Evolutionary conservation across 2,329 filamentous ascomycete genomes (phyloP).

Genomic region (Dactylellina parvicollis): DNA sequence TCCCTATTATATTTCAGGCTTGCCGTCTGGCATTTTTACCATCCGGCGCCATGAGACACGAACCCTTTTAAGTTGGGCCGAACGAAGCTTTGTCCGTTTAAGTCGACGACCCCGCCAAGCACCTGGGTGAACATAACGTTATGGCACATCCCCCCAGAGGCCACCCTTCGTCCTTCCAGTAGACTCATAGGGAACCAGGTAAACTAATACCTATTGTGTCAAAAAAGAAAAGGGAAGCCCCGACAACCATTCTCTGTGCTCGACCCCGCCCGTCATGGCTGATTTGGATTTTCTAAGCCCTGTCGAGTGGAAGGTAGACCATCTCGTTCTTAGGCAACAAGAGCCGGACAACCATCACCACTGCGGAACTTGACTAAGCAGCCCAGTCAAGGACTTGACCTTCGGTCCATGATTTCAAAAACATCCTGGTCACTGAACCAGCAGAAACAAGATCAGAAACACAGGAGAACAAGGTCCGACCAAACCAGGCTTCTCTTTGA

Average conservation of each 20-base stretch:
- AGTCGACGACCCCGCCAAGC: slow-evolving; percentile 47
- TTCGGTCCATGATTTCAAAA: slow-evolving; percentile 45
- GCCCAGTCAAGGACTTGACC: slow-evolving; percentile 21
- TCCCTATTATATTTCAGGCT: slow-evolving; percentile 38
- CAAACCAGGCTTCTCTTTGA: slow-evolving; percentile 38
- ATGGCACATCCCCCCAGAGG: slow-evolving; percentile 25
- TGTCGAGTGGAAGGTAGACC: slow-evolving; percentile 36
- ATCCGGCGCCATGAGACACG: slow-evolving; percentile 34
- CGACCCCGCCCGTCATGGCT: slow-evolving; percentile 44
- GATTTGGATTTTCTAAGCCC: slow-evolving; percentile 53
- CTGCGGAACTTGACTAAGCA: slow-evolving; percentile 40
- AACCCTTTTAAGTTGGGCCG: slow-evolving; percentile 43
- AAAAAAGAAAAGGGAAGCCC: slow-evolving; percentile 30
- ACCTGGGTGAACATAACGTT: slow-evolving; percentile 45
- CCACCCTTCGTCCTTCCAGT: slow-evolving; percentile 28
- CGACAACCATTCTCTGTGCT: not conserved
- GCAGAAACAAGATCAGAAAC: slow-evolving; percentile 52
- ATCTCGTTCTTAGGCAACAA: slow-evolving; percentile 37
- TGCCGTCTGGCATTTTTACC: slow-evolving; percentile 23
- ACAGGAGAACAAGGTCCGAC: slow-evolving; percentile 42
- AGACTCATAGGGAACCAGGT: slow-evolving; percentile 51
- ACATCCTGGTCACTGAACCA: slow-evolving; percentile 43
- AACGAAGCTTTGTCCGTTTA: slow-evolving; percentile 25
- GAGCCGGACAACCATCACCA: slow-evolving; percentile 30
- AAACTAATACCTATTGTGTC: slow-evolving; percentile 21